These are phyloP conservation scores for Epicoccum sorghinum DNA, from an alignment of 2,329 filamentous ascomycete species.

Conservation along the genomic window DNA sequence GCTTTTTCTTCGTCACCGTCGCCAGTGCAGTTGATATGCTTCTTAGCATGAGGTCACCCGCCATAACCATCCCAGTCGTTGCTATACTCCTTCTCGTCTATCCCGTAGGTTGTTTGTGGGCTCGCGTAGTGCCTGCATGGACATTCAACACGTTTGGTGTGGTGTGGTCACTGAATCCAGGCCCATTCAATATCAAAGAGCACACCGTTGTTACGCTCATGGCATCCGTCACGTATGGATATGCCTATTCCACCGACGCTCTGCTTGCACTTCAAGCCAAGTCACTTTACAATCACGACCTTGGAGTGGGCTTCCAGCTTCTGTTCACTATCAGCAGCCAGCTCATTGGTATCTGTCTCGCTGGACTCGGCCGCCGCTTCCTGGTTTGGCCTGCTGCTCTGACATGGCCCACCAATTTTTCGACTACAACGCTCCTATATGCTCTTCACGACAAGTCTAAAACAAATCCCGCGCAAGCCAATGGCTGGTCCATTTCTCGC, in stretches of 20 bases:
- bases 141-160: slow-evolving; percentile 59
- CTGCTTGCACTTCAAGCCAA: slow-evolving; percentile 63
- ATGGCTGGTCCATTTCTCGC: slow-evolving; percentile 33
- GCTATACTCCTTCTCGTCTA: slow-evolving; percentile 51
- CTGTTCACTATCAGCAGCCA: slow-evolving; percentile 17
- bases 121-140: slow-evolving; percentile 61
- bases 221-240: slow-evolving; percentile 62
- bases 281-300: slow-evolving; percentile 72
- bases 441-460: slow-evolving; percentile 33
- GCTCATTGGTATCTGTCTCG: slow-evolving; percentile 8
- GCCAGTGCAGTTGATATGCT: slow-evolving; percentile 37
- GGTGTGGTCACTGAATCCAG: slow-evolving; percentile 63
- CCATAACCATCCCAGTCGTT: slow-evolving; percentile 35
- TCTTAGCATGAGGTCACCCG: slow-evolving; percentile 40
- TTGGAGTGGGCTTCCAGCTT: slow-evolving; percentile 31
- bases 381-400: slow-evolving; percentile 9
- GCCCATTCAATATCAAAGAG: slow-evolving; percentile 67
- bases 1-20: slow-evolving; percentile 32
- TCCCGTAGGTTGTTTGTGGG: slow-evolving; percentile 57
- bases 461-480: slow-evolving; percentile 24
- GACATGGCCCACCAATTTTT: slow-evolving; percentile 3
- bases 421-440: slow-evolving; percentile 21
- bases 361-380: slow-evolving; percentile 6
- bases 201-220: slow-evolving; percentile 68
- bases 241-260: slow-evolving; percentile 75